Evolutionary conservation across 1,284 basidiomycete genomes (phyloP).

Genomic region (Golubevia pallescens): DNA sequence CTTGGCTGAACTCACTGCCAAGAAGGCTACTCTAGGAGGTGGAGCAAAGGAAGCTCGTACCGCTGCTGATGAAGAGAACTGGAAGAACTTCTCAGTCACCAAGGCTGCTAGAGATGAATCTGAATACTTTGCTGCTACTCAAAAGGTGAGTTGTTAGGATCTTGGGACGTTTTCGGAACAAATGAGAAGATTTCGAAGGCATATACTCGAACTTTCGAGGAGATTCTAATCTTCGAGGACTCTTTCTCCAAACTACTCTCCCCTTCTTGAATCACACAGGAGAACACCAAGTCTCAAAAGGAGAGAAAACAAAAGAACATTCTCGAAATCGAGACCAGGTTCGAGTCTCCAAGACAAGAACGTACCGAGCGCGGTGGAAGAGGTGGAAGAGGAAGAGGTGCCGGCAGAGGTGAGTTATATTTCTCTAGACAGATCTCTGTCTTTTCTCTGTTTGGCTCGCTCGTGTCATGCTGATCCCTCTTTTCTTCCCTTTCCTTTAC

Average conservation of each 20-base stretch:
- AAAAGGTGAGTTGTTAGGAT: constrained; percentile 5
- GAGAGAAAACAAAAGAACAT: constrained; percentile 19
- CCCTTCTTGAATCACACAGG: background rate
- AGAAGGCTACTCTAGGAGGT: constrained; percentile 47
- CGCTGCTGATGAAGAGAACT: constrained; percentile 33
- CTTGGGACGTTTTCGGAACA: background rate
- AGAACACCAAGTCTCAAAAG: constrained; percentile 19
- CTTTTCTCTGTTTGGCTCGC: background rate
- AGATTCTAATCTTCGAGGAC: no score
- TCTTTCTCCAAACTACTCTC: background rate
- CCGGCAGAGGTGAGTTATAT: background rate
- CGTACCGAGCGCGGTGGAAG: background rate
- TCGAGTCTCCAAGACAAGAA: constrained; percentile 4
- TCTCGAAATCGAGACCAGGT: constrained; percentile 23
- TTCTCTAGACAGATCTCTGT: background rate
- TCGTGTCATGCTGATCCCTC: background rate
- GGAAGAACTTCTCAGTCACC: constrained; percentile 33
- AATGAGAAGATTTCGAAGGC: no score
- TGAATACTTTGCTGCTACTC: constrained; percentile 42
- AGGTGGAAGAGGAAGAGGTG: background rate
- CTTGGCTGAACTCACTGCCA: constrained; percentile 52
- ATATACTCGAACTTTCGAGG: no score
- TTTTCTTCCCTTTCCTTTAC: background rate
- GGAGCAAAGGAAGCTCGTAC: constrained; percentile 31
- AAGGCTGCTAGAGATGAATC: constrained; percentile 47